Percentiles rank a stretch among this genome's conserved stretches.
Evolutionary conservation across 805 yeast species (phyloP).

Genomic region (Monosporozyma unispora): DNA sequence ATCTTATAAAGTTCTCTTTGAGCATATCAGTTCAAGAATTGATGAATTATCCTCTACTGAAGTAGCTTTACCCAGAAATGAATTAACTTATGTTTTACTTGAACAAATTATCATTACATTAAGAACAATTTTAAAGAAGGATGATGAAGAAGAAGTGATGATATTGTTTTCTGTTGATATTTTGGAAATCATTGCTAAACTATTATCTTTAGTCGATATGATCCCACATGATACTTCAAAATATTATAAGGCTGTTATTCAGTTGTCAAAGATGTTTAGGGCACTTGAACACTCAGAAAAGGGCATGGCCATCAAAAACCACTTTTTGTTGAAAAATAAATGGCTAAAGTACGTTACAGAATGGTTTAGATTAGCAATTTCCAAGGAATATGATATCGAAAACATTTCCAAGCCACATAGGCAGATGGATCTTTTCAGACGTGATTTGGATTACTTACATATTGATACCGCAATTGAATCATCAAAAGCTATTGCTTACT

Average conservation of each 20-base stretch:
- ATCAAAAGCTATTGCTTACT: constrained; percentile 46
- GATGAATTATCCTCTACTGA: constrained; percentile 24
- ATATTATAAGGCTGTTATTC: constrained; percentile 27
- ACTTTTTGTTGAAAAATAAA: constrained; percentile 38
- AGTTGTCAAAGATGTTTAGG: constrained; percentile 28
- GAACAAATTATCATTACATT: constrained; percentile 44
- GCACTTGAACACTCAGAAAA: constrained; percentile 26
- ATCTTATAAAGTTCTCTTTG: constrained; percentile 41
- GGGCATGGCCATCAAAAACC: constrained; percentile 31
- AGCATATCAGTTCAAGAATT: constrained; percentile 35
- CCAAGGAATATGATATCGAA: constrained; percentile 30
- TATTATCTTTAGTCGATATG: constrained; percentile 20
- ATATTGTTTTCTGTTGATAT: constrained; percentile 30
- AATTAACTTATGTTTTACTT: constrained; percentile 30
- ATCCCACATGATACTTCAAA: constrained; percentile 20
- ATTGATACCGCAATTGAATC: constrained; percentile 59
- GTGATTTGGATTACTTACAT: constrained; percentile 41
- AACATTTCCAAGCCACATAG: constrained; percentile 29
- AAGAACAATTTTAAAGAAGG: constrained; percentile 33
- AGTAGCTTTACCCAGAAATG: constrained; percentile 16
- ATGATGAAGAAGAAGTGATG: constrained; percentile 25
- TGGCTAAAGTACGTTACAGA: constrained; percentile 39
- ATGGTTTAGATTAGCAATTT: constrained; percentile 48
- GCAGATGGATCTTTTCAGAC: constrained; percentile 28
- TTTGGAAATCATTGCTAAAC: constrained; percentile 28